Base-by-base conservation (phyloP, 306 rosid species). In the Hylodesmum podocarpum region DNA sequence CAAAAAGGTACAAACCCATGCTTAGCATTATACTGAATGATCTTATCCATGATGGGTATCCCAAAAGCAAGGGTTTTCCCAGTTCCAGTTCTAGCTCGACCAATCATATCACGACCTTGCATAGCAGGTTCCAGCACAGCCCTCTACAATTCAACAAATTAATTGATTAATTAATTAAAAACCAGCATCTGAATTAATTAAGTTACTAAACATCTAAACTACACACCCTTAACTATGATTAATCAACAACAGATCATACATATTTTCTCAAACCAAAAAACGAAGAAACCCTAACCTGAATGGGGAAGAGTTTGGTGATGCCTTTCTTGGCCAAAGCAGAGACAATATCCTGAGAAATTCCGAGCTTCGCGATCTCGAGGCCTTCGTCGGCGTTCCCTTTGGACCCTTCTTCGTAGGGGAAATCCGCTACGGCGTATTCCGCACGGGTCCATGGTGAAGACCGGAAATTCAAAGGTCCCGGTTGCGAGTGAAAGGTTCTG, bases 1-100 rank as follows among this genome's bases (percentile, higher is more conserved):
- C 5, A 10, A 2, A 73, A 51, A 34, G 72, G 18, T 47, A 86
- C 98, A 25, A 81, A 96, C 99, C 98, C 97, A 12, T 91, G 83
- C 53, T 88, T 89, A 24, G 96, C 97, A 85, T 96, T 96, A 72
- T 40, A 89, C 67, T 82, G 85, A 75, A 93, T 77, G 71, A 96
- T 86, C 75, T 92, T 96, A 77, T 96, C 99, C 78, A 93, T 28
- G 43, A 96, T 89, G 19, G 99, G 99, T 57, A 96, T 89, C 81
- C 98, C 99, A 85, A 92, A 96, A 31, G 99, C 99, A 81, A 96
- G 99, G 58, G 99, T 96, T 69, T 96, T 96, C 77, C 99, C 99
- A 3, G 99, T 96, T 84, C 99, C 99, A 1, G 99, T 96, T 84
- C 99, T 89, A 54, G 99, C 99, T 7, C 99, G 94, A 72, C 98